Base-by-base conservation (phyloP, 75 land plant genomes). In the Cunninghamia lanceolata region DNA sequence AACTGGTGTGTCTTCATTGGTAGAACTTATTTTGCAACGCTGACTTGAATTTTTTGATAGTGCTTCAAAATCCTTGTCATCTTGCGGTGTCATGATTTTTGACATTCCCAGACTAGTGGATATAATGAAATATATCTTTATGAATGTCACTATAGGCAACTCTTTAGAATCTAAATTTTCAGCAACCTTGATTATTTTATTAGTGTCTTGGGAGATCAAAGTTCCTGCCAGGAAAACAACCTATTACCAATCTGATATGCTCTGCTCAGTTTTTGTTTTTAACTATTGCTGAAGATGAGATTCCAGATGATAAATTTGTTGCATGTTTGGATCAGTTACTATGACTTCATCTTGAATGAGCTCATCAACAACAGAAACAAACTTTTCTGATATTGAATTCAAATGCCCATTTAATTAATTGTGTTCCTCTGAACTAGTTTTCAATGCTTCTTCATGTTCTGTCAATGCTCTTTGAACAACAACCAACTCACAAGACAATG, bases 401-500 rank as follows among this genome's bases (percentile, higher is more conserved):
- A 91, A 28, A 56, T 84, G 50, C 75, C 83, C 73, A 85, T 88
- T 86, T 74, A 83, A 52, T 45, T 90, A 71, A 50, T 77, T 36
- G 42, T 92, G 89, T 86, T 34, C 45, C 19, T 91, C 90, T 8
- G 19, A 47, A 66, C 36, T 59, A 39, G 47, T 77, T 36, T 78
- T 11, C 78, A 85, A 17, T 43, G 81, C 80, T 46, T 68, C 43
- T 71, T 86, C 84, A n/a, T 25, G 14, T 39, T 86, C 84, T 34
- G 83, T 21, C 53, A 66, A 30, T 21, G 13, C 59, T n/a, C 84
- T 56, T 73, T 83, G 84, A 75, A 91, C 40, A 19, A 79, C 47
- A 63, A 30, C 86, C 53, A 92, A 39, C 80, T 93, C 90, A 70
- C 89, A 89, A 25, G 34, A 66, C 39, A 85, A 39, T 21, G 87